Evolutionary conservation across 108 stramenopile species (phyloP).

Genomic region (Licmophora abbreviata): DNA sequence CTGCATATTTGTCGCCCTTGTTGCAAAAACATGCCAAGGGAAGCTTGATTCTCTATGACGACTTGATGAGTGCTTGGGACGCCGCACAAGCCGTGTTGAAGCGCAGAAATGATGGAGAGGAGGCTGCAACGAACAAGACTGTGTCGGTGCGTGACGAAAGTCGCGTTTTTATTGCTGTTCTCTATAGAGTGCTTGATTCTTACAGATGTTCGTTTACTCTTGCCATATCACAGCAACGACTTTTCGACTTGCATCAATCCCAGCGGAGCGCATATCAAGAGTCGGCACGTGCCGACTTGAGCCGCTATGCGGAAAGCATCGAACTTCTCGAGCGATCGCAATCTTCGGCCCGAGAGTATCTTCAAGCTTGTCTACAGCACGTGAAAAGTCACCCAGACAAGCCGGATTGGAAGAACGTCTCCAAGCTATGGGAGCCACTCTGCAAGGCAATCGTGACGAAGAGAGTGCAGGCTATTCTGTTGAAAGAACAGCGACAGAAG

Average conservation of each 20-base stretch:
- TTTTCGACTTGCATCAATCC: too few species aligned
- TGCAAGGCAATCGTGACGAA: background rate
- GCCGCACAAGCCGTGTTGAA: background rate
- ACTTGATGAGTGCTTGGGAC: slow-evolving; percentile 1
- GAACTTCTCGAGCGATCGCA: too few species aligned
- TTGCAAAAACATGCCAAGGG: background rate
- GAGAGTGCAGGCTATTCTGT: background rate
- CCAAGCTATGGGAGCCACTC: background rate
- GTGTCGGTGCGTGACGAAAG: background rate
- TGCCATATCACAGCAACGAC: too few species aligned
- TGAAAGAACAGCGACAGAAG: background rate
- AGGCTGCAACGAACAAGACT: background rate
- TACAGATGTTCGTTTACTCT: too few species aligned
- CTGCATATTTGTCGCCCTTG: background rate
- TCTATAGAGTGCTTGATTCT: too few species aligned
- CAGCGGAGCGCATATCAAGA: too few species aligned
- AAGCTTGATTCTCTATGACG: background rate
- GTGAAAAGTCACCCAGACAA: background rate
- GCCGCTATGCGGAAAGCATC: too few species aligned
- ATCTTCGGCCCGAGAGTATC: background rate
- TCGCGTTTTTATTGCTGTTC: too few species aligned
- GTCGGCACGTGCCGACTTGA: too few species aligned
- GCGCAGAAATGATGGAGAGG: too few species aligned
- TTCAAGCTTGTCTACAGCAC: background rate
- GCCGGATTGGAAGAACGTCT: background rate